Evolutionary conservation across 306 rosid genomes (phyloP).

Genomic region (Gillenia trifoliata): DNA sequence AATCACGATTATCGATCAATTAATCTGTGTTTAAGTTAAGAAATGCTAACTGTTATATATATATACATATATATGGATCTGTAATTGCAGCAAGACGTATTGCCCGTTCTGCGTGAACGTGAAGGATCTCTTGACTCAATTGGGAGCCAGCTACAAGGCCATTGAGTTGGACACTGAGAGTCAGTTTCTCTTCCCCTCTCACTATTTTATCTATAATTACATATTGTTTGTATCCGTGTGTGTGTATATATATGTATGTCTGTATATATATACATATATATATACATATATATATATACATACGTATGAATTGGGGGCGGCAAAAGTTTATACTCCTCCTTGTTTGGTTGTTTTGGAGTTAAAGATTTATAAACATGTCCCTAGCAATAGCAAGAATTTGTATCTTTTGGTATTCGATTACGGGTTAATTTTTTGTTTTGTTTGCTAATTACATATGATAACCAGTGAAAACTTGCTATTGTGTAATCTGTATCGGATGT

Average conservation of each 20-base stretch:
- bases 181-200: not conserved
- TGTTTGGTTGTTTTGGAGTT: not conserved
- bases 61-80: not conserved
- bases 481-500: not conserved
- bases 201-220: not conserved
- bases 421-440: not conserved
- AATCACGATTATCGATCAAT: not conserved
- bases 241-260: too few species aligned
- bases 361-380: not conserved
- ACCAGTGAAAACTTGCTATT: not conserved
- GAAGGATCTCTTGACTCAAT: conserved; percentile 6
- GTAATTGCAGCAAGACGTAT: conserved; percentile 13
- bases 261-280: too few species aligned
- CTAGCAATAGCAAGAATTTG: not conserved
- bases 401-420: not conserved
- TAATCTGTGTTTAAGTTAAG: not conserved
- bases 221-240: not conserved
- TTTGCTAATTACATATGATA: not conserved
- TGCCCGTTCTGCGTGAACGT: conserved; percentile 11
- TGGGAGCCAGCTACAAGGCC: conserved; percentile 6
- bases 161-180: conserved; percentile 14
- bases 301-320: too few species aligned
- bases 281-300: too few species aligned
- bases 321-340: not conserved
- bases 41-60: not conserved